Conservation (phyloP, 1,284 basidiomycete genomes). For the Bondarzewia mesenterica region DNA sequence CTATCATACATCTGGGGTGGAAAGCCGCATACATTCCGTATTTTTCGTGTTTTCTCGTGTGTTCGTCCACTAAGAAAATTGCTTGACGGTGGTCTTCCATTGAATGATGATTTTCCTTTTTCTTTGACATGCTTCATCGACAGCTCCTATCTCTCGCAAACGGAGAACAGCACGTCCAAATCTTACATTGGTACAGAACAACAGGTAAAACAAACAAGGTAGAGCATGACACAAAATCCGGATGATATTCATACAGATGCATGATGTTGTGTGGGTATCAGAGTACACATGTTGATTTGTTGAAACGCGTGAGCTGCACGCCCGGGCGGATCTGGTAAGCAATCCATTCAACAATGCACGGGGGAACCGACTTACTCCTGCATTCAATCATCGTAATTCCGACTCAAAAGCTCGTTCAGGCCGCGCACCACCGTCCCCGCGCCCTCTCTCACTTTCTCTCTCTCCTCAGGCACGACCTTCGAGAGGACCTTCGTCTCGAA, state of each 20-base stretch:
- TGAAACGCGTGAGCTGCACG: slow-evolving; percentile 11
- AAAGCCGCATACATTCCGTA: background rate
- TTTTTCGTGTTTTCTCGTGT: background rate
- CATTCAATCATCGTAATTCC: slow-evolving; percentile 30
- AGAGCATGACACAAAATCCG: slow-evolving; percentile 3
- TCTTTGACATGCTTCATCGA: background rate
- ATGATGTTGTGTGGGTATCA: slow-evolving; percentile 20
- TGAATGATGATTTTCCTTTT: background rate
- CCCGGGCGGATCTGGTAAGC: background rate
- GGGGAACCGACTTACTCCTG: slow-evolving; percentile 15
- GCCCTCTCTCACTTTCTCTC: slow-evolving; percentile 29
- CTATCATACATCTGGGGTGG: background rate
- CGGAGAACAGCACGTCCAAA: background rate
- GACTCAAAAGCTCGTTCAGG: slow-evolving; percentile 56
- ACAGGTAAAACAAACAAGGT: too few species aligned
- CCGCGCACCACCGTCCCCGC: slow-evolving; percentile 41
- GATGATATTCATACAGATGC: slow-evolving; percentile 26
- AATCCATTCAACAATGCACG: background rate
- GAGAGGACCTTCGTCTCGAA: slow-evolving; percentile 34
- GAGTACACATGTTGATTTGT: slow-evolving; percentile 15
- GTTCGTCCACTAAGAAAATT: background rate
- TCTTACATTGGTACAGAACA: too few species aligned
- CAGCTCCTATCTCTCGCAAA: background rate
- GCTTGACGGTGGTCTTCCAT: background rate
- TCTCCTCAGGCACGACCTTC: slow-evolving; percentile 35